Conservation (phyloP, 1,284 basidiomycete species). For the Schizophyllum amplum region DNA sequence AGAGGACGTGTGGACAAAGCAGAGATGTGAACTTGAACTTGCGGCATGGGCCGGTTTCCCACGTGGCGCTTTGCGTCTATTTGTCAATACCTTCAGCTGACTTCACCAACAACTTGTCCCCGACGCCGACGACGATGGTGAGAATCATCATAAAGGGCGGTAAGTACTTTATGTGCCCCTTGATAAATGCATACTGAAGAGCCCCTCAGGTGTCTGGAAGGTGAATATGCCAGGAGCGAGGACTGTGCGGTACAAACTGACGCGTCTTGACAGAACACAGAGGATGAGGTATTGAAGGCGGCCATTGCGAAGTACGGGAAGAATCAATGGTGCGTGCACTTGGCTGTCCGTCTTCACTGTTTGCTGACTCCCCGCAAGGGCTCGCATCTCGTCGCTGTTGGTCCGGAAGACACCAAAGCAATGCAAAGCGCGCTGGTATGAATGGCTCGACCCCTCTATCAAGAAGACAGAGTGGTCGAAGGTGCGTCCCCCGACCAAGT, state of each 20-base stretch:
- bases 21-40: background rate
- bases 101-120: background rate
- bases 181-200: background rate
- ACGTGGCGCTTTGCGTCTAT: background rate
- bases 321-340: conserved; percentile 87
- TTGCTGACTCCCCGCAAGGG: conserved; percentile 44
- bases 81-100: background rate
- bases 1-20: background rate
- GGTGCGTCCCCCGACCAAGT: conserved; percentile 21
- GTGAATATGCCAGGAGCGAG: background rate
- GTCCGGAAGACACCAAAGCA: conserved; percentile 99
- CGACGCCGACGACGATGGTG: conserved; percentile 44
- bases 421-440: conserved; percentile 99
- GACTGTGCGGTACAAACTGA: background rate
- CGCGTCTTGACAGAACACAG: conserved; percentile 59
- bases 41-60: background rate
- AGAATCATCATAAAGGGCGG: conserved; percentile 94
- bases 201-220: conserved; percentile 10
- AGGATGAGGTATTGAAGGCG: conserved; percentile 95
- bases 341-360: background rate
- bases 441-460: conserved; percentile 99
- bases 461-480: conserved; percentile 99
- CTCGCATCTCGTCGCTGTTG: conserved; percentile 94
- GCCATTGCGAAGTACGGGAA: conserved; percentile 97
- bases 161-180: conserved; percentile 15